A percentile compares a stretch with the other conserved stretches of the same genome.
Evolutionary conservation across 2,329 filamentous ascomycete species (phyloP).

Genomic region (Fonsecaea pedrosoi): DNA sequence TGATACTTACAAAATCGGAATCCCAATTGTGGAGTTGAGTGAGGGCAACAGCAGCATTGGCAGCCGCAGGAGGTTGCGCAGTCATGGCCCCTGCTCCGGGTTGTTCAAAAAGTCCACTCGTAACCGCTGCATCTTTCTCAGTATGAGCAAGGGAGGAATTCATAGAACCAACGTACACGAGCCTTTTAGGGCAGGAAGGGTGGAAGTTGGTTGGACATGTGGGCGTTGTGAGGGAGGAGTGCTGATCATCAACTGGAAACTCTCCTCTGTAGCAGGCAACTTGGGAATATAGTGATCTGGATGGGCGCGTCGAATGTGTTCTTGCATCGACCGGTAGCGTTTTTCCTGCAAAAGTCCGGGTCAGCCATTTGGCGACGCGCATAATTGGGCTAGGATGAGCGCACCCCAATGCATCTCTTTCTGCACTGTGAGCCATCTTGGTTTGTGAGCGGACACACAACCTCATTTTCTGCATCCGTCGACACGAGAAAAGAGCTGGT

Average conservation of each 20-base stretch:
- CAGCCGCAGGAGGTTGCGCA: constrained; percentile 71
- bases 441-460: constrained; percentile 93
- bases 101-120: constrained; percentile 70
- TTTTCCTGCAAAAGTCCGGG: constrained; percentile 71
- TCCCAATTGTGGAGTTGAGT: constrained; percentile 87
- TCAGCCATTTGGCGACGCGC: constrained; percentile 43
- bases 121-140: constrained; percentile 55
- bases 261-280: constrained; percentile 96
- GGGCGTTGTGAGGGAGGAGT: constrained; percentile 78
- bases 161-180: constrained; percentile 40
- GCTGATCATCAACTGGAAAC: constrained; percentile 95
- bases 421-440: constrained; percentile 96
- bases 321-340: constrained; percentile 97
- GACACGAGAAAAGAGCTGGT: constrained; percentile 91
- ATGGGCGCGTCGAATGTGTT: constrained; percentile 96
- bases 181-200: constrained; percentile 34
- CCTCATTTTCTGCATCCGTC: constrained; percentile 85
- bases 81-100: constrained; percentile 73
- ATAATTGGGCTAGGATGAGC: constrained; percentile 20
- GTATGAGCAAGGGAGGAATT: constrained; percentile 34
- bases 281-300: constrained; percentile 97
- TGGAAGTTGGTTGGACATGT: constrained; percentile 55
- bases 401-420: constrained; percentile 95
- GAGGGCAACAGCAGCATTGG: constrained; percentile 82
- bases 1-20: constrained; percentile 70